These are phyloP conservation scores for Clavispora fructus DNA, from an alignment of 805 yeast genomes.

Conservation along the genomic window DNA sequence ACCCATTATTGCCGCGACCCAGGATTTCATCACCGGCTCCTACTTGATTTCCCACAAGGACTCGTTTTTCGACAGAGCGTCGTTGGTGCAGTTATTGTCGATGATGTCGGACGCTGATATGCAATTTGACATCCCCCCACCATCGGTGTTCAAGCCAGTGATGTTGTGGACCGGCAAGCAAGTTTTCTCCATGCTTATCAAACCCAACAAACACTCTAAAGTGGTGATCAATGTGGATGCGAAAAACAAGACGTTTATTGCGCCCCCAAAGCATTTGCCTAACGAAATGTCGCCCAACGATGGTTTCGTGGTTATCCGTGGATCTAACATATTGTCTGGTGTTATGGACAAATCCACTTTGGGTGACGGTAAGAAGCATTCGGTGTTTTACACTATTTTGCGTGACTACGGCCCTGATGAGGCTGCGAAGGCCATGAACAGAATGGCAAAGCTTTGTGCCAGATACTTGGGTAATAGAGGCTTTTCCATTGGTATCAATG, in stretches of 20 bases:
- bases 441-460: slow-evolving; percentile 99
- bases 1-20: slow-evolving; percentile 99
- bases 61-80: slow-evolving; percentile 83
- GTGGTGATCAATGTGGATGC: slow-evolving; percentile 91
- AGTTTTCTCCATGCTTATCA: slow-evolving; percentile 80
- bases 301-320: slow-evolving; percentile 86
- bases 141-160: slow-evolving; percentile 85
- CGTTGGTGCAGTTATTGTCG: slow-evolving; percentile 73
- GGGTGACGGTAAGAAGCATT: slow-evolving; percentile 97
- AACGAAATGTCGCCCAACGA: slow-evolving; percentile 97
- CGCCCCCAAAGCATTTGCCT: slow-evolving; percentile 62
- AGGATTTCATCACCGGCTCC: slow-evolving; percentile 97
- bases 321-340: slow-evolving; percentile 84
- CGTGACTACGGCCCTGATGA: slow-evolving; percentile 96
- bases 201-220: slow-evolving; percentile 69
- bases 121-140: slow-evolving; percentile 93
- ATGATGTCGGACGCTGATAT: slow-evolving; percentile 94
- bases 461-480: slow-evolving; percentile 92
- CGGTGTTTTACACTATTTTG: slow-evolving; percentile 90
- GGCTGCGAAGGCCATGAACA: slow-evolving; percentile 94
- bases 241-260: slow-evolving; percentile 80
- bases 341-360: slow-evolving; percentile 94
- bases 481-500: slow-evolving; percentile 94
- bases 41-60: slow-evolving; percentile 90
- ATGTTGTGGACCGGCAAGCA: slow-evolving; percentile 98